phyloP scores from a whole-genome alignment of 1,284 basidiomycete genomes.

The Fomitopsis pinicola region DNA sequence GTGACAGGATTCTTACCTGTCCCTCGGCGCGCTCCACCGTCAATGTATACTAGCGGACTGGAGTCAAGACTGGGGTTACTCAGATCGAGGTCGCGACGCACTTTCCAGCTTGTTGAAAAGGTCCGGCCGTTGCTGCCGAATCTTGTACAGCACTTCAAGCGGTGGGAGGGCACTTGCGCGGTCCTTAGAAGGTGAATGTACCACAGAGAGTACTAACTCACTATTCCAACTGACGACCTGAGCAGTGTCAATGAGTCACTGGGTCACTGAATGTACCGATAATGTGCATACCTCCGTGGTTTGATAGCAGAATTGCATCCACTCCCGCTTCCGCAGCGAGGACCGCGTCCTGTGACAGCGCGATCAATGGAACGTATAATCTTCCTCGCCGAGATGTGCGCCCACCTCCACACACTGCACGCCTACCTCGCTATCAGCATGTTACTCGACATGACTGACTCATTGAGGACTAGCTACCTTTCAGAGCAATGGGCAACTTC shows the following conservation, averaged over 20 bases:
- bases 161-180: constrained; percentile 56
- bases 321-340: constrained; percentile 85
- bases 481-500: constrained; percentile 79
- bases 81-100: constrained; percentile 12
- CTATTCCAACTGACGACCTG: constrained; percentile 82
- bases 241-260: constrained; percentile 1
- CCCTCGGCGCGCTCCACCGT: constrained; percentile 84
- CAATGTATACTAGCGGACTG: constrained; percentile 67
- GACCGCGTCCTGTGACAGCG: constrained; percentile 63
- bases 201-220: constrained; percentile 28
- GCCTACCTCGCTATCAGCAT: constrained; percentile 32
- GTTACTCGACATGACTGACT: neutral
- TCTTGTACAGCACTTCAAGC: constrained; percentile 71
- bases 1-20: constrained; percentile 49
- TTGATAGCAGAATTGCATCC: constrained; percentile 86
- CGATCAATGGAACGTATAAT: neutral
- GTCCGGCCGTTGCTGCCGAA: constrained; percentile 70
- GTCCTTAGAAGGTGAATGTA: too few relatives aligned
- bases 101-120: constrained; percentile 71
- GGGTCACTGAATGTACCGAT: neutral
- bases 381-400: neutral
- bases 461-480: constrained; percentile 43
- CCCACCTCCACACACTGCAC: constrained; percentile 73
- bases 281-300: constrained; percentile 74
- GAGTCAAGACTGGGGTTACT: neutral